Evolutionary conservation across 2,329 filamentous ascomycete species (phyloP).

Genomic region (Xylariaceae sp.): DNA sequence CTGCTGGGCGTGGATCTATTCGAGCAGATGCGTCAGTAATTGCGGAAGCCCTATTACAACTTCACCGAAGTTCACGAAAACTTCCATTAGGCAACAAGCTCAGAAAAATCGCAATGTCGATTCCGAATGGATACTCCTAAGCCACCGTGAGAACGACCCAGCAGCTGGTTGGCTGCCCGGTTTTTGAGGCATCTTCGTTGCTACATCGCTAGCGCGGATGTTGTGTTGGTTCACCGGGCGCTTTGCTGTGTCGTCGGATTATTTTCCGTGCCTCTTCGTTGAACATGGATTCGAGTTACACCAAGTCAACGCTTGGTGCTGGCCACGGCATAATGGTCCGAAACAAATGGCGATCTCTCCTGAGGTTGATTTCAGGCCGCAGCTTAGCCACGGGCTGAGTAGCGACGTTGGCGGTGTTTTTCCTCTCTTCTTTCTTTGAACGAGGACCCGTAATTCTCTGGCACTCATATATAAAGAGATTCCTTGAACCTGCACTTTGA

Average conservation of each 20-base stretch:
- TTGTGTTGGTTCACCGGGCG: neutral
- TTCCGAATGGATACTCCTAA: neutral
- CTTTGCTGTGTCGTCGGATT: neutral
- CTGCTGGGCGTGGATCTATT: constrained; percentile 8
- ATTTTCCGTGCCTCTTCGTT: neutral
- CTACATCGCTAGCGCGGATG: neutral
- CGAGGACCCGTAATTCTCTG: neutral
- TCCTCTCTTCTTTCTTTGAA: neutral
- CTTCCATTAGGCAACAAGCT: neutral
- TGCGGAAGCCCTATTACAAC: constrained; percentile 3
- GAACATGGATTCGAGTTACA: neutral
- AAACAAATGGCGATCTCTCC: neutral
- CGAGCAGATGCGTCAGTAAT: neutral
- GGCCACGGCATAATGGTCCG: neutral
- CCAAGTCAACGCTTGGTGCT: neutral
- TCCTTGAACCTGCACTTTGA: too few relatives aligned
- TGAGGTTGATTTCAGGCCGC: neutral
- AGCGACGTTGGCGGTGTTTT: neutral
- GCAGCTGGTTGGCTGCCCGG: constrained; percentile 3
- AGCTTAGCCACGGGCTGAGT: constrained; percentile 14
- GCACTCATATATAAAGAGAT: neutral
- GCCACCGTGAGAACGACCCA: constrained; percentile 1
- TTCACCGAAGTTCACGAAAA: constrained; percentile 11
- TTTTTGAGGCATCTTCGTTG: constrained; percentile 1
- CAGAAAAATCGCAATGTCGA: neutral